These are phyloP conservation scores for Chlorella vulgaris DNA, from an alignment of 139 green algal species.

Conservation along the genomic window DNA sequence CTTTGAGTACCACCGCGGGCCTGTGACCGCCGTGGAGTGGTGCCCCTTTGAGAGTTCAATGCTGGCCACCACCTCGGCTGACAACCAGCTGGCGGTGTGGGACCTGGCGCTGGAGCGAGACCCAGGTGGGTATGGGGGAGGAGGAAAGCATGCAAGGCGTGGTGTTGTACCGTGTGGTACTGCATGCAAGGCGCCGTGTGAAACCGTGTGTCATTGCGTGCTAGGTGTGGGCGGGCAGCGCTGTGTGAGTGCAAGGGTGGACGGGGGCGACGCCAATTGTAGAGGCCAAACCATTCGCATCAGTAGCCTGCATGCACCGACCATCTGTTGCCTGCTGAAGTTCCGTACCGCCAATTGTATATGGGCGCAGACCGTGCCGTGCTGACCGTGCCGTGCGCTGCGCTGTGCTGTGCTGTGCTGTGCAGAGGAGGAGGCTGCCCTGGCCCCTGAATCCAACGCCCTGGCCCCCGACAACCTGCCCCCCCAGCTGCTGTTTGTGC, in stretches of 20 bases:
- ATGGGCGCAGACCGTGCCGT: no score
- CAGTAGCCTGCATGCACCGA: no score
- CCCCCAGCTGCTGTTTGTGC: conserved; percentile 93
- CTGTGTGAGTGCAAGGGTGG: no score
- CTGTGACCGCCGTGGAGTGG: conserved; percentile 95
- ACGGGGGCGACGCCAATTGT: no score
- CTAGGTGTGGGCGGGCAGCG: no score
- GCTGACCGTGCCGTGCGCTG: not conserved
- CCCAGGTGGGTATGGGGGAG: conserved; percentile 42
- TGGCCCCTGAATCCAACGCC: conserved; percentile 76
- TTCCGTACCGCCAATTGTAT: no score
- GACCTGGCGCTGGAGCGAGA: conserved; percentile 97
- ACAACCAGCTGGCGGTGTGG: conserved; percentile 89
- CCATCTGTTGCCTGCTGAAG: no score
- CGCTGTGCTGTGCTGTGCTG: not conserved
- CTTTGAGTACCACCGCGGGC: conserved; percentile 71
- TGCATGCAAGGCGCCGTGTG: no score
- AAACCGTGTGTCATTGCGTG: no score
- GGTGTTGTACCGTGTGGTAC: not conserved
- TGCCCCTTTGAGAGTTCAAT: conserved; percentile 92
- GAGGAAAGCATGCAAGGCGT: not conserved
- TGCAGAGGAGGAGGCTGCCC: conserved; percentile 84
- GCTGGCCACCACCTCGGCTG: conserved; percentile 74
- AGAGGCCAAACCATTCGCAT: no score
- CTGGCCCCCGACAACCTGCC: conserved; percentile 80